phyloP scores from a whole-genome alignment of 208 protist genomes.

The Crithidia sp. region DNA sequence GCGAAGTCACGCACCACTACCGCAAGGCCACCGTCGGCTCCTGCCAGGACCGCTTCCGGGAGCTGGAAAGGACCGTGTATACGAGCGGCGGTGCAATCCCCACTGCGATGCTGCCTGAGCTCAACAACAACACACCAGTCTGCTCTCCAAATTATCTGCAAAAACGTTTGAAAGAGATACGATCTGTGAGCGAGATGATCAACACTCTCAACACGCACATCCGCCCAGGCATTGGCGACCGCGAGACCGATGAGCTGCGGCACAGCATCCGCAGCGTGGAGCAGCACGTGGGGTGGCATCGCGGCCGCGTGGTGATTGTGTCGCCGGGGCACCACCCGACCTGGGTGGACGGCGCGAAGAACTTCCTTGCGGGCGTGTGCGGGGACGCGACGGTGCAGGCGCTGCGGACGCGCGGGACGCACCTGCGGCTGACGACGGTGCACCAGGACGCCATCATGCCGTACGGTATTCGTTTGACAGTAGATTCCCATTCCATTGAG shows the following conservation, averaged over 20 bases:
- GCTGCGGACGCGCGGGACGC: conserved; percentile 17
- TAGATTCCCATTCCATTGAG: conserved; percentile 53
- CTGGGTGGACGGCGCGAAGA: conserved; percentile 72
- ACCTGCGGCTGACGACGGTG: conserved; percentile 46
- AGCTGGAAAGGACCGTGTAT: neutral
- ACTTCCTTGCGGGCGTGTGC: conserved; percentile 38
- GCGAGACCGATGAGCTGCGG: conserved; percentile 91
- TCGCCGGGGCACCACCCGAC: conserved; percentile 91
- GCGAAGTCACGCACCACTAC: conserved; percentile 73
- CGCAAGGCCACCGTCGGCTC: conserved; percentile 16
- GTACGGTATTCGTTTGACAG: conserved; percentile 43
- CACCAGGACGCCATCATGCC: conserved; percentile 58
- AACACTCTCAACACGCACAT: neutral
- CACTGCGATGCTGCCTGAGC: neutral
- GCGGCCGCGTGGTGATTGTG: conserved; percentile 84
- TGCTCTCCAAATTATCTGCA: neutral
- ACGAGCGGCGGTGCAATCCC: neutral
- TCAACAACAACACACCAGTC: neutral
- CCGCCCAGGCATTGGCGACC: conserved; percentile 18
- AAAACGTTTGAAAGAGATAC: neutral
- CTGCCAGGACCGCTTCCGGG: neutral
- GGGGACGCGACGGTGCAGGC: conserved; percentile 6
- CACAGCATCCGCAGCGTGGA: conserved; percentile 94
- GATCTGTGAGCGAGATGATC: neutral
- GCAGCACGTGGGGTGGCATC: conserved; percentile 90